Base-by-base conservation (phyloP, 192 early-diverging fungal species). In the Gaertneriomyces semiglobifer region DNA sequence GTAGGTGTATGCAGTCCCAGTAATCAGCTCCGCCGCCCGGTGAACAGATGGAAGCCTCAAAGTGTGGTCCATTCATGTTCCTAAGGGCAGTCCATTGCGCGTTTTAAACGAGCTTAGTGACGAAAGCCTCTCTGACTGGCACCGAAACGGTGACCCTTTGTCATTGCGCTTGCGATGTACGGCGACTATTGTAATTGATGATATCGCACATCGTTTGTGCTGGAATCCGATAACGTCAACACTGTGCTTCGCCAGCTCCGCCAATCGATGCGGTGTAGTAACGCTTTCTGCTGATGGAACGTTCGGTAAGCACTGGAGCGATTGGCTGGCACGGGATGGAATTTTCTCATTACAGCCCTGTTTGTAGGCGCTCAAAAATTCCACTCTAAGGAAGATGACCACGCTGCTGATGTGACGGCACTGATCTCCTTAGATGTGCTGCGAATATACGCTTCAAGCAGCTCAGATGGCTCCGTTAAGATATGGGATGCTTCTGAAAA, bases 301-400 rank as follows among this genome's bases (percentile, higher is more conserved):
- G 1, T n/a, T 50, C 48, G 18, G 12, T 50, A 50, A 18, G 48
- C 48, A 50, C 18, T 18, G 25, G 25, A 33, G 1, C 25, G 25
- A 33, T 33, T 33, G 25, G 25, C 25, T 33, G 25, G 25, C 25
- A 33, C 25, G 25, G 25, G 2, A 33, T 33, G 25, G 25, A 33
- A 2, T 33, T 33, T 33, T 33, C 25, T 33, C 25, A 33, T 33
- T 1, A 33, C 25, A 1, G 25, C 25, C 2, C 25, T 33, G 25
- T 6, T 40, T 43, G 48, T 16, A 71, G 65, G 56, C 10, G 40
- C 18, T 1, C 8, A 44, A 8, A 72, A 66, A 45, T 53, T 33
- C 18, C 81, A 83, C 60, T 44, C 74, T 1, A 48, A 58, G 4
- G 81, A 83, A 47, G 81, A 83, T 20, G 78, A 83, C 47, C 81